Base-by-base conservation (phyloP, 2,329 filamentous ascomycete genomes). In the Aureobasidium sp. region DNA sequence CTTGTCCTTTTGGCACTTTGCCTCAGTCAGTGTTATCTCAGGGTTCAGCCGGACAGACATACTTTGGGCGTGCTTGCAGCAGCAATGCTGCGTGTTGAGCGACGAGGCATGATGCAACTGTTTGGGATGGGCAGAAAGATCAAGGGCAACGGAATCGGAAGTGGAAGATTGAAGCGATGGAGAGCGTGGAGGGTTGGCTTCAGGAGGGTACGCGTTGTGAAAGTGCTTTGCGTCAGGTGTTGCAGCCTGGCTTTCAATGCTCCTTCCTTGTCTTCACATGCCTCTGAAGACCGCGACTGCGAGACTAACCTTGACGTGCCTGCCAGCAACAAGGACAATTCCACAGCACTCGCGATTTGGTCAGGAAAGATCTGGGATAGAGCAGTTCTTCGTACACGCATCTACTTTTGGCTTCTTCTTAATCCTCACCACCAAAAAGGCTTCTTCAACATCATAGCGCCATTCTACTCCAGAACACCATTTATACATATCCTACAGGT, bases 401-500 rank as follows among this genome's bases (percentile, higher is more conserved):
- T 49, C 17, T 49, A 49, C 24, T 38, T 34, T 34, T 49, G 16
- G 8, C 32, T 27, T 48, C 19, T 37, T 38, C 22, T 39, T 12
- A 21, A 4, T 39, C 16, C 34, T 22, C 19, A 10, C 22, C 45
- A 21, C 19, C n/a, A 35, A 49, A n/a, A 17, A 12, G 27, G 17
- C 34, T 32, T 34, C 45, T 38, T 35, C 34, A 6, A 30, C 34
- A 49, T 12, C 21, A 35, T 12, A 17, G 19, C 30, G n/a, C 44
- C 22, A 12, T 22, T 19, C 21, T 22, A 38, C 45, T 49, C 45
- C 34, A 25, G 21, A 49, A 49, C 45, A 16, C 45, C 45, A 21
- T 19, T n/a, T 38, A n/a, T 49, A 49, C 45, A 49, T 49, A 39
- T 27, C 34, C 34, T 49, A 39, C 45, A 38, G 30, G 41, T 30